Percentiles rank a stretch among this genome's conserved stretches.
Conservation (phyloP, 352 stramenopile genomes). For the Phytophthora fragariae region DNA sequence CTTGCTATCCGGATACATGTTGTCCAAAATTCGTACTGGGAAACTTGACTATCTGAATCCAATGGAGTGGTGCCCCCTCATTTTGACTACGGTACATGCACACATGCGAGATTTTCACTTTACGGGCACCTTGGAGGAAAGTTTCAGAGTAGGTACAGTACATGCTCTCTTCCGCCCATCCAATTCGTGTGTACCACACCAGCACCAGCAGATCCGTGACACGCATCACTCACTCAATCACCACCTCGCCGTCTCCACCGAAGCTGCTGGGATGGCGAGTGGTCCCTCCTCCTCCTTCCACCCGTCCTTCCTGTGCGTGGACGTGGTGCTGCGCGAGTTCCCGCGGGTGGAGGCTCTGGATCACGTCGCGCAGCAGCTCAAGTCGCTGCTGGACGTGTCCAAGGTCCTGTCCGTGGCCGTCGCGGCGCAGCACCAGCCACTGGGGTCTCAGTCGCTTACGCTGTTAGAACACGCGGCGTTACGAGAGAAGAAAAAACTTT, state of each 20-base stretch:
- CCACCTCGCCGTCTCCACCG: no score
- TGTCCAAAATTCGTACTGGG: no score
- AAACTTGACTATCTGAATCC: no score
- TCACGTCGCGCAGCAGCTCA: constrained; percentile 36
- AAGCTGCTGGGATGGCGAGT: background rate
- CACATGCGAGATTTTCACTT: no score
- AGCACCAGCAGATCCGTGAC: background rate
- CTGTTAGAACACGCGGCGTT: constrained; percentile 39
- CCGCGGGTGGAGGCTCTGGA: constrained; percentile 33
- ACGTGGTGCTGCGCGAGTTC: constrained; percentile 38
- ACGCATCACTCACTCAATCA: background rate
- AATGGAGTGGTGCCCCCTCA: no score
- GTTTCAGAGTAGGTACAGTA: no score
- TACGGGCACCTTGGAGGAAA: no score
- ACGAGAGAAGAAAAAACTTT: constrained; percentile 41
- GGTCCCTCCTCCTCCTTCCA: constrained; percentile 2
- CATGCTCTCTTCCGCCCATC: background rate
- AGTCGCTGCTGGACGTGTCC: constrained; percentile 45
- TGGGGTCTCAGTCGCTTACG: constrained; percentile 21
- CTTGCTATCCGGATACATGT: no score
- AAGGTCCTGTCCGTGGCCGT: constrained; percentile 38
- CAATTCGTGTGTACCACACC: background rate
- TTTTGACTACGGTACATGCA: no score
- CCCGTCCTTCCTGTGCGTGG: constrained; percentile 31
- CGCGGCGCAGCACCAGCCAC: constrained; percentile 31